Evolutionary conservation across 1,284 basidiomycete genomes (phyloP), one percentile per base, ranked within the genome.

Genomic region (Meira miltonrushii): DNA sequence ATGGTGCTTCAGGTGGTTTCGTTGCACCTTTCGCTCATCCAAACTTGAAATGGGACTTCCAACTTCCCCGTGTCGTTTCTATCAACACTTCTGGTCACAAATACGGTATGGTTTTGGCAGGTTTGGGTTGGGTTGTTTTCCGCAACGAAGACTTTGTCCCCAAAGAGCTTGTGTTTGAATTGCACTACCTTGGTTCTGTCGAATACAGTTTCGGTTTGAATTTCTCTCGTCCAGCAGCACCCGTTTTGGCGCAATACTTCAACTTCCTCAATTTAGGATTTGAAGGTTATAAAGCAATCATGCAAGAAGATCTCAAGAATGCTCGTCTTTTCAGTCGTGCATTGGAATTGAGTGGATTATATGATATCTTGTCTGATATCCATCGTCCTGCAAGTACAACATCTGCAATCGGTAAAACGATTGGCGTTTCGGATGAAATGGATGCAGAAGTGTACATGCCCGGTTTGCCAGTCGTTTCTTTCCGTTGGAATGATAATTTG

Each of bases 241-340:
- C 92, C 10, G 88, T 97, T 74, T 87, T 96, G 53, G 89, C 86
- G 0, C 91, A 94, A 79, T 91, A 93, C 81, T 96, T 90, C 83
- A 94, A 90, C 66, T 76, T 76, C 55, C 63, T 78, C 63, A 69
- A 68, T 48, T 67, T 76, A 19, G 74, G 74, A 37, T 73, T 58
- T 80, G 60, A 68, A 12, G 75, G 75, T 1, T 76, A 71, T 57
- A 47, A 57, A 1, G 37, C 82, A 3, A 83, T 92, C 62, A 88
- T 88, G 57, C 61, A 78, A 40, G 79, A 79, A 62, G 88, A 93
- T 74, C 78, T 96, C 66, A 84, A 86, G 79, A 95, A 95, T 55
- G 79, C 80, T 12, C 84, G 93, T 28, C 80, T 92, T 13, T 81
- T 96, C 43, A 89, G 89, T 53, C 85, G 91, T 21, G 91, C 92